These are phyloP conservation scores for Colletotrichum sp. DNA, from an alignment of 2,329 filamentous ascomycete genomes.

Conservation along the genomic window DNA sequence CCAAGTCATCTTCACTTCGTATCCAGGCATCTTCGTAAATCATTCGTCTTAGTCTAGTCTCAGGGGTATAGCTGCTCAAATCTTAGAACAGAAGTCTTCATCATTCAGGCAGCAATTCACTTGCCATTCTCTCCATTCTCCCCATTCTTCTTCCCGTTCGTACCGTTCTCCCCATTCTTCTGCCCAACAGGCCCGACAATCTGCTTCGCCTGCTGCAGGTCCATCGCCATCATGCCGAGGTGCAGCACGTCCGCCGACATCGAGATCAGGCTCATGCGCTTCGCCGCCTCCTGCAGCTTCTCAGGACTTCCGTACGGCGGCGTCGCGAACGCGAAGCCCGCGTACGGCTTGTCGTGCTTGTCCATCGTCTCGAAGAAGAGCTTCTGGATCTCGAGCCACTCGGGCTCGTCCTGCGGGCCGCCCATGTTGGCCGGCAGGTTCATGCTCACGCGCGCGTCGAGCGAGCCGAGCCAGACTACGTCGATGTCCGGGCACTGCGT, in stretches of 20 bases:
- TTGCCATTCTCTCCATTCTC: conserved; percentile 1
- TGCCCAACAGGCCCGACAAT: background rate
- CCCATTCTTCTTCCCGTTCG: background rate
- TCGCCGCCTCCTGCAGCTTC: conserved; percentile 25
- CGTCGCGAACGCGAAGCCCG: conserved; percentile 33
- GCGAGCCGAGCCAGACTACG: conserved; percentile 49
- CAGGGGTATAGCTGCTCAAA: background rate
- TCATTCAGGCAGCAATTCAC: background rate
- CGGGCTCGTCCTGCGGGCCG: conserved; percentile 36
- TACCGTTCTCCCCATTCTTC: conserved; percentile 2
- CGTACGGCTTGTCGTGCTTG: conserved; percentile 51
- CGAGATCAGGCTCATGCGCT: conserved; percentile 29
- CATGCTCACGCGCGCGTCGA: conserved; percentile 51
- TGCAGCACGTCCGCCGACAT: conserved; percentile 28
- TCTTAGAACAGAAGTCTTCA: background rate
- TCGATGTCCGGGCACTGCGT: conserved; percentile 51
- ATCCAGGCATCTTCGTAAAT: background rate
- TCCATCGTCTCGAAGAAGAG: conserved; percentile 41
- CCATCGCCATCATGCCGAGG: conserved; percentile 23
- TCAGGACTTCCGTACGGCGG: conserved; percentile 29
- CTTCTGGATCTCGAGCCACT: conserved; percentile 43
- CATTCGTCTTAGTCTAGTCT: background rate
- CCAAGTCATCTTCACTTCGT: background rate
- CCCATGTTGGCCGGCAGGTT: conserved; percentile 37
- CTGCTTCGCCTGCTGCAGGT: conserved; percentile 17